These are phyloP conservation scores for Podospora australis DNA, from an alignment of 495 filamentous ascomycete species.

Conservation along the genomic window DNA sequence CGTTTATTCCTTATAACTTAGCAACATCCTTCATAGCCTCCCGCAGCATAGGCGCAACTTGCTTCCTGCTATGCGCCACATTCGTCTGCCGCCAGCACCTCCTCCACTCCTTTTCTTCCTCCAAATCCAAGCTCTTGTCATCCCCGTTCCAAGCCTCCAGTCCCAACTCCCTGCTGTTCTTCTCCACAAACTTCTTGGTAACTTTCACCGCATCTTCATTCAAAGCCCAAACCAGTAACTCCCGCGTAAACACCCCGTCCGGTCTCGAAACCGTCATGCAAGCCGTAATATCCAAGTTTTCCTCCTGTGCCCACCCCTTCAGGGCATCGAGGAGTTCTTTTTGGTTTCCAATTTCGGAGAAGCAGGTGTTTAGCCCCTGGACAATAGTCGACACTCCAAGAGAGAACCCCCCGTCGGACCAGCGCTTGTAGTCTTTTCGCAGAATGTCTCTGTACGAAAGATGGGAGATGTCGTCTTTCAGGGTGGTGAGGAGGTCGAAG, in stretches of 20 bases:
- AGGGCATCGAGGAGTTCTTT: conserved; percentile 27
- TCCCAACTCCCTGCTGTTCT: conserved; percentile 43
- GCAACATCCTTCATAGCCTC: conserved; percentile 47
- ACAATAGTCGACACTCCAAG: conserved; percentile 74
- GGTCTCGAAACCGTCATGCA: conserved; percentile 70
- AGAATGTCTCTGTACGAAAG: conserved; percentile 69
- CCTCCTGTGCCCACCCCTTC: conserved; percentile 48
- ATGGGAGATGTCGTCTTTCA: conserved; percentile 65
- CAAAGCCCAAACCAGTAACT: conserved; percentile 66
- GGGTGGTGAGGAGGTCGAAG: conserved; percentile 54
- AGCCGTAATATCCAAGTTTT: conserved; percentile 56
- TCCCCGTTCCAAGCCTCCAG: conserved; percentile 50
- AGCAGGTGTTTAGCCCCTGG: conserved; percentile 53
- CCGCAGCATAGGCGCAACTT: conserved; percentile 79
- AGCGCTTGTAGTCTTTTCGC: conserved; percentile 89
- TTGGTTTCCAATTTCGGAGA: conserved; percentile 48
- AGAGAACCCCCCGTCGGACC: conserved; percentile 53
- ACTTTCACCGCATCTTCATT: conserved; percentile 37
- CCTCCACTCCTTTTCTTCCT: conserved; percentile 34
- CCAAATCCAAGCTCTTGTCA: conserved; percentile 45
- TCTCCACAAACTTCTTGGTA: conserved; percentile 47
- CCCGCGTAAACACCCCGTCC: conserved; percentile 55
- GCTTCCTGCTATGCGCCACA: conserved; percentile 70
- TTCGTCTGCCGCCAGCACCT: conserved; percentile 63
- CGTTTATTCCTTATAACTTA: conserved; percentile 17